Percentiles rank a stretch among this genome's conserved stretches.
Conservation (phyloP, 148 eudicot genomes). For the Fagopyrum tataricum region DNA sequence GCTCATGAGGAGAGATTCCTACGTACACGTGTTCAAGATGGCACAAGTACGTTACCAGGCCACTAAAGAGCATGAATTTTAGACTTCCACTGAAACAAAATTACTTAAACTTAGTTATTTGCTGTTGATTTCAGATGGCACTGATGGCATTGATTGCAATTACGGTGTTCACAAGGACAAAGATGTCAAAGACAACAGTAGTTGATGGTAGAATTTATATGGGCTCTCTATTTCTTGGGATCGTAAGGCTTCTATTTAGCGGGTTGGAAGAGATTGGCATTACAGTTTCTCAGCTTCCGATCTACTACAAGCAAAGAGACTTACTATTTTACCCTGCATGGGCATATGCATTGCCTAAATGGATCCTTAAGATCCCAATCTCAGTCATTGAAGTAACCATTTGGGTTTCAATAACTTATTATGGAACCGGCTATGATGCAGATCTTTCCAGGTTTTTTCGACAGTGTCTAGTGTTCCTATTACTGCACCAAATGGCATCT, state of each 20-base stretch:
- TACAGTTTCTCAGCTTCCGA: constrained; percentile 6
- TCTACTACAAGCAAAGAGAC: constrained; percentile 12
- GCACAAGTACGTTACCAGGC: constrained; percentile 15
- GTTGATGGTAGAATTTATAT: background rate
- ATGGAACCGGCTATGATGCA: constrained; percentile 6
- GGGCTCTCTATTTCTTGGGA: constrained; percentile 4
- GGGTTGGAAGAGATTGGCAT: constrained; percentile 4
- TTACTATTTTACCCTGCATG: constrained; percentile 7
- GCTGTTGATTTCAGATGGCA: background rate
- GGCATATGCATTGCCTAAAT: constrained; percentile 8
- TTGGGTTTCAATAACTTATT: constrained; percentile 10
- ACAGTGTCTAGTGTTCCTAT: background rate
- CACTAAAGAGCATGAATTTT: background rate
- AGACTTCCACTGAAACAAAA: background rate
- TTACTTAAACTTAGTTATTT: background rate
- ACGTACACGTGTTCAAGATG: constrained; percentile 31
- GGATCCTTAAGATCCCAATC: constrained; percentile 13
- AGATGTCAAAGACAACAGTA: background rate
- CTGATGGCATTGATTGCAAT: background rate
- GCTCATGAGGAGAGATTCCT: constrained; percentile 37
- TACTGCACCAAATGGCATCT: constrained; percentile 3
- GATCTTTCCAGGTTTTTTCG: background rate
- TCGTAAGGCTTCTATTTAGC: constrained; percentile 1
- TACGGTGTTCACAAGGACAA: constrained; percentile 3
- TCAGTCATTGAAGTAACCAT: constrained; percentile 12